phyloP scores from a whole-genome alignment of 2,329 filamentous ascomycete genomes.

The Scedosporium boydii region DNA sequence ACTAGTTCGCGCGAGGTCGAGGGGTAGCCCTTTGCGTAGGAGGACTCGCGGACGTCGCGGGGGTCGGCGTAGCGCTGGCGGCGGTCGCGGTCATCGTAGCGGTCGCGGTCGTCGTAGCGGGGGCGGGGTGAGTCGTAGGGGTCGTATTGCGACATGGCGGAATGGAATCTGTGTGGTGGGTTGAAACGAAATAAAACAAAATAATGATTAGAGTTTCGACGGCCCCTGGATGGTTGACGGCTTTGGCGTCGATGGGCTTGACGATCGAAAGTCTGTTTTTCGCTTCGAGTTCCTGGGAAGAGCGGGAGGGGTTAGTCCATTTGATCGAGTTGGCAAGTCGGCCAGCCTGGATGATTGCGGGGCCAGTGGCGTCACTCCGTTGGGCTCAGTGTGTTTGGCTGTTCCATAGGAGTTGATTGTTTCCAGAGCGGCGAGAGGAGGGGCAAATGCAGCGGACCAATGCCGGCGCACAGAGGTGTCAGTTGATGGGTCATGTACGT shows the following conservation, averaged over 20 bases:
- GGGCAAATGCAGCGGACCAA: too few relatives aligned
- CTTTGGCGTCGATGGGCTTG: not conserved
- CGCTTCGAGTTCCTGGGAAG: not conserved
- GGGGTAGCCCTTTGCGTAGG: constrained; percentile 27
- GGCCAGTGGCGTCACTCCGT: not conserved
- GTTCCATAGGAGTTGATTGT: too few relatives aligned
- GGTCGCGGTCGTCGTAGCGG: constrained; percentile 24
- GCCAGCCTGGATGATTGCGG: not conserved
- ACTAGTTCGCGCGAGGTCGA: constrained; percentile 43
- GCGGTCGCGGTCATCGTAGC: constrained; percentile 31
- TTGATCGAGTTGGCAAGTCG: not conserved
- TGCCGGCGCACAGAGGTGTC: too few relatives aligned
- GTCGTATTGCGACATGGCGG: constrained; percentile 40
- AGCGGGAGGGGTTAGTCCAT: not conserved
- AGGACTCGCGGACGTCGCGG: constrained; percentile 26
- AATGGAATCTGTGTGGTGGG: not conserved
- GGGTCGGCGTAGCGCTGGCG: constrained; percentile 43
- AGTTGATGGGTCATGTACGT: too few relatives aligned
- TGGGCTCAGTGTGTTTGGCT: not conserved
- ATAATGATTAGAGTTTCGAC: constrained; percentile 3
- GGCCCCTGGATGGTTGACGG: not conserved
- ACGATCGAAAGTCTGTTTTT: not conserved
- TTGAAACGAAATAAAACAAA: constrained; percentile 2
- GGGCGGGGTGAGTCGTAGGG: constrained; percentile 34
- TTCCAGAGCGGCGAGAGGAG: too few relatives aligned